Evolutionary conservation across 1,139 yeast species (phyloP), one percentile per base, ranked within the genome.

Genomic region (Magnusiomyces ingens): DNA sequence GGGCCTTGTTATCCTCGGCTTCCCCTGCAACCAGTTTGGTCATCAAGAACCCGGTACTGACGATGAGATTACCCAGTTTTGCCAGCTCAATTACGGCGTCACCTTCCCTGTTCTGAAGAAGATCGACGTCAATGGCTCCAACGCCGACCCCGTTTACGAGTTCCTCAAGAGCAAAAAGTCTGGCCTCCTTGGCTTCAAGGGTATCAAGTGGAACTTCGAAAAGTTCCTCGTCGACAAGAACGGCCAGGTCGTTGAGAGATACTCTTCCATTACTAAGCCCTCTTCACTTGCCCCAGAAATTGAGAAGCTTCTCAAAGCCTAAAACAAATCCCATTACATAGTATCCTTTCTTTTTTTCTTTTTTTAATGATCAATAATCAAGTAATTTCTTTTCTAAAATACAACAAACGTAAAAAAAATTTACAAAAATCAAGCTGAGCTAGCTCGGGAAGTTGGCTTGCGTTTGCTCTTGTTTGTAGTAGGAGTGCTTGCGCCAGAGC

Each of bases 141-240:
- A 81, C 44, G 82, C 88, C 38, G 93, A 86, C 66, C 89, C 94
- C 22, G 91, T 93, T 43, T 93, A 81, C 74, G 74, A 79, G 62
- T 91, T 67, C 74, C 78, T 93, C 68, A 93, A 93, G 75, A 53
- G 68, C 26, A 66, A 81, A 63, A 81, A 80, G 69, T 41, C 81
- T 10, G 95, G 94, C 19, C 62, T 79, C 13, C 69, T 90, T 48
- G 96, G 96, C 15, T 82, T 89, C 68, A 77, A 75, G 57, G 93
- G 95, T 35, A 79, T 91, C 62, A 82, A 87, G 68, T 93, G 98
- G 99, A 93, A 93, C 74, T 93, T 91, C 67, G 98, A 91, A 70
- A 93, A 93, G 75, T 93, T 93, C 72, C 64, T 93, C 52, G 68
- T 93, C 53, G 83, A 84, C 67, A 77, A 77, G 63, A 64, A 80